phyloP scores from a whole-genome alignment of 139 green algal genomes.

The Volvox africanus region DNA sequence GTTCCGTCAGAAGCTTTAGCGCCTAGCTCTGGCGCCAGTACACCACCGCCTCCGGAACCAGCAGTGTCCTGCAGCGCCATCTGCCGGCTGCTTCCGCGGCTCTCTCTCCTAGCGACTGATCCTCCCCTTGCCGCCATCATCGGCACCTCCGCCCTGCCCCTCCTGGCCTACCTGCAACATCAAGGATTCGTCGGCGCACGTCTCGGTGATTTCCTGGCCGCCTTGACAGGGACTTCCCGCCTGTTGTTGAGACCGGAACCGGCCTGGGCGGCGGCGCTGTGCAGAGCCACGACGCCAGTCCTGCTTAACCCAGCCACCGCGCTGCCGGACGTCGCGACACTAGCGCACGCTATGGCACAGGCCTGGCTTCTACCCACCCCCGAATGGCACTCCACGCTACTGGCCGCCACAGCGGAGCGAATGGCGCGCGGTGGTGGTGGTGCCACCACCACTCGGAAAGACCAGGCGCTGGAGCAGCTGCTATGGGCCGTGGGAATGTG shows the following conservation, averaged over 20 bases:
- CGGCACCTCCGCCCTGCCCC: not conserved
- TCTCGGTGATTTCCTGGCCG: not conserved
- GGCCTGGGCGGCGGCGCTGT: slow-evolving; percentile 3
- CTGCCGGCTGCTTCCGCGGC: not conserved
- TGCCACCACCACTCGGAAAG: not conserved
- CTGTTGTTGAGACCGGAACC: not conserved
- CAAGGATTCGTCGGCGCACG: not conserved
- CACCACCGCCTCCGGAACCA: not conserved
- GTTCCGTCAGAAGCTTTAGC: no score
- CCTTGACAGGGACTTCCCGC: not conserved
- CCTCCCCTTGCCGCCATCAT: not conserved
- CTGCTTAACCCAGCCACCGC: not conserved
- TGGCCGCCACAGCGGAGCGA: not conserved
- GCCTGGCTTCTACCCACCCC: slow-evolving; percentile 1
- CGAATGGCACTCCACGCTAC: slow-evolving; percentile 15
- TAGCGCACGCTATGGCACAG: not conserved
- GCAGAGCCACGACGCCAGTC: not conserved
- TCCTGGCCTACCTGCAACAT: not conserved
- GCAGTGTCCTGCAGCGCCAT: not conserved
- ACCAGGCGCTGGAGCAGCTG: slow-evolving; percentile 31
- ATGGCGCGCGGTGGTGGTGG: not conserved
- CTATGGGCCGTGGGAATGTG: slow-evolving; percentile 19
- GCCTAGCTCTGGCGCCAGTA: no score
- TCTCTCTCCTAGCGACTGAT: not conserved
- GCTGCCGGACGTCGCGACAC: not conserved